Conservation (phyloP, 108 stramenopile genomes). For the Cyclotella choctawhatcheeana region DNA sequence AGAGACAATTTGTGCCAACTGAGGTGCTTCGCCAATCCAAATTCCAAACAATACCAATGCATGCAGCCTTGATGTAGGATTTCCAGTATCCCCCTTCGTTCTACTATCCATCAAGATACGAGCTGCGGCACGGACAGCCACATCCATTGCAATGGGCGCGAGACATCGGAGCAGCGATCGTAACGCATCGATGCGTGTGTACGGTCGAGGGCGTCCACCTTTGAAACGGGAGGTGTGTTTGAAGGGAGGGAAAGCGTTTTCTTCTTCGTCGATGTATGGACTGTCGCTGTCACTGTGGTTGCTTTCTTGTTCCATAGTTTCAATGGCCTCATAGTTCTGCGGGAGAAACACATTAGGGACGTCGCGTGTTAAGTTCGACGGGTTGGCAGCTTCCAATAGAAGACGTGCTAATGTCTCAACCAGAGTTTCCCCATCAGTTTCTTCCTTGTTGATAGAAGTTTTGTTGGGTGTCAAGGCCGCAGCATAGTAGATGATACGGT, state of each 20-base stretch:
- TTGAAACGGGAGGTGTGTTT: conserved; percentile 19
- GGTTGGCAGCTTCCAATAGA: conserved; percentile 40
- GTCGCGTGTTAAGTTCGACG: conserved; percentile 23
- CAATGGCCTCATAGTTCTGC: background rate
- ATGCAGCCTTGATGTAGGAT: conserved; percentile 17
- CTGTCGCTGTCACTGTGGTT: background rate
- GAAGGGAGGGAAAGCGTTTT: background rate
- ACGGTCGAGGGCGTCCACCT: conserved; percentile 36
- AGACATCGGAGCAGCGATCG: conserved; percentile 66
- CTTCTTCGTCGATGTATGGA: conserved; percentile 8
- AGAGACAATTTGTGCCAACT: conserved; percentile 68
- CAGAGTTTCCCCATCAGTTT: conserved; percentile 33
- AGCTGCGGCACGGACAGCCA: conserved; percentile 61
- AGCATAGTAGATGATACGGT: conserved; percentile 14
- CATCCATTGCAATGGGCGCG: conserved; percentile 80
- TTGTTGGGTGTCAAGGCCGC: background rate
- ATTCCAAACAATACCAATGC: conserved; percentile 66
- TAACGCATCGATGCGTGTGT: conserved; percentile 68
- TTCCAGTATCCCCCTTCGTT: conserved; percentile 14
- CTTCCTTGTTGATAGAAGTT: background rate
- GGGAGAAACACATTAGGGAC: conserved; percentile 40
- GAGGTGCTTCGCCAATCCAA: conserved; percentile 86
- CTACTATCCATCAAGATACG: conserved; percentile 31
- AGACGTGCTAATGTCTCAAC: conserved; percentile 28
- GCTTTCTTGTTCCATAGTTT: background rate